These are phyloP conservation scores for Globisporangium paroecandrum DNA, from an alignment of 352 stramenopile species.

Conservation along the genomic window DNA sequence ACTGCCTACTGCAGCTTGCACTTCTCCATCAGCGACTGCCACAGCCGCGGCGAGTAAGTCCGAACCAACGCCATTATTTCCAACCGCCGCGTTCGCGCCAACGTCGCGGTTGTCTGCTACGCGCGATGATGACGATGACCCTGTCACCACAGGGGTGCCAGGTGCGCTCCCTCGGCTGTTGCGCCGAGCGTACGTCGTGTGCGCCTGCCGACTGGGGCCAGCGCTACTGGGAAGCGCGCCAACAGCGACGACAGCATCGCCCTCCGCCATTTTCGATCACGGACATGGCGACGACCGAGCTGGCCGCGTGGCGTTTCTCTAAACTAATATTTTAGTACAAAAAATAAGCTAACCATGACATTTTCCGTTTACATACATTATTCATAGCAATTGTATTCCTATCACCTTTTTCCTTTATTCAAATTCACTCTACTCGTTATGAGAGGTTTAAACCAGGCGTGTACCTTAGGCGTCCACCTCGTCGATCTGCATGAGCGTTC, in stretches of 20 bases:
- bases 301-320: no score
- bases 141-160: background rate
- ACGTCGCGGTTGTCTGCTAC: background rate
- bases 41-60: conserved; percentile 1
- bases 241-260: background rate
- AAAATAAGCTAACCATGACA: no score
- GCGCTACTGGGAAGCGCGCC: background rate
- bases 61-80: background rate
- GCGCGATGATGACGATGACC: background rate
- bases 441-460: no score
- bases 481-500: background rate
- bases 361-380: no score
- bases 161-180: background rate
- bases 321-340: no score
- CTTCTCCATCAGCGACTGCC: background rate
- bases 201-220: background rate
- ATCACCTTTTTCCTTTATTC: no score
- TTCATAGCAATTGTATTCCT: no score
- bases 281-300: background rate
- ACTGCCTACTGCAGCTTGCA: background rate
- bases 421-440: no score
- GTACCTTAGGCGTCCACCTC: no score
- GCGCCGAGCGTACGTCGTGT: background rate
- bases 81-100: background rate
- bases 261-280: background rate